These are phyloP conservation scores for Chlorella sp. DNA, from an alignment of 139 green algal species.

Conservation along the genomic window DNA sequence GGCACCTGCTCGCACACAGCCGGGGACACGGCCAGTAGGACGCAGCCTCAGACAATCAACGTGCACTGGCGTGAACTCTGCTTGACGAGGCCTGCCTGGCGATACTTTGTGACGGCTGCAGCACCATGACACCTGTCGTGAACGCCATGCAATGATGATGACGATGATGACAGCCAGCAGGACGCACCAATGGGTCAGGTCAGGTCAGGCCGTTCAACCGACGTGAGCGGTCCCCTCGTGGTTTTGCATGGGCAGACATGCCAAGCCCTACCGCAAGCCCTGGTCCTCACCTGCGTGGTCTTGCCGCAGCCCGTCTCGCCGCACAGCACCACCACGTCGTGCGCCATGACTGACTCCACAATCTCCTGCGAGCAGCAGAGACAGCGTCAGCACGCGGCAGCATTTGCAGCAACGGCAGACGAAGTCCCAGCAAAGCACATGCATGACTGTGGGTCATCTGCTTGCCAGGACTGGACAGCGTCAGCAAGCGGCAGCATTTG, in stretches of 20 bases:
- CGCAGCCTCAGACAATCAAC: no score
- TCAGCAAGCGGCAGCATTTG: background rate
- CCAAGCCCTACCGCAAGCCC: background rate
- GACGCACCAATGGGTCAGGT: no score
- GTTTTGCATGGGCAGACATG: no score
- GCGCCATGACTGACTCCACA: constrained; percentile 70
- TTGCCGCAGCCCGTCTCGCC: constrained; percentile 93
- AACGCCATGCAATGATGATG: no score
- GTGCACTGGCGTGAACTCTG: no score
- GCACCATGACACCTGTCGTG: background rate
- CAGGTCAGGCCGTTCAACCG: no score
- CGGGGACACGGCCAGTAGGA: no score
- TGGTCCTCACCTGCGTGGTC: constrained; percentile 71
- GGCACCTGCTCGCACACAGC: constrained; percentile 79
- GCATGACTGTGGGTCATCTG: background rate
- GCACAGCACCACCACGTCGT: constrained; percentile 79
- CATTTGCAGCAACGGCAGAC: background rate
- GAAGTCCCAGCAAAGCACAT: background rate
- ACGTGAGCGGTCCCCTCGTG: no score
- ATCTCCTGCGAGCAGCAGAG: constrained; percentile 51
- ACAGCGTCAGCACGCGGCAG: background rate
- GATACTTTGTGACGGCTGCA: no score
- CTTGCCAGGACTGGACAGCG: background rate
- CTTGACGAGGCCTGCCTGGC: no score
- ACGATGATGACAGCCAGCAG: no score